These are phyloP conservation scores for Vicia sativa DNA, from an alignment of 306 rosid genomes.

Conservation along the genomic window DNA sequence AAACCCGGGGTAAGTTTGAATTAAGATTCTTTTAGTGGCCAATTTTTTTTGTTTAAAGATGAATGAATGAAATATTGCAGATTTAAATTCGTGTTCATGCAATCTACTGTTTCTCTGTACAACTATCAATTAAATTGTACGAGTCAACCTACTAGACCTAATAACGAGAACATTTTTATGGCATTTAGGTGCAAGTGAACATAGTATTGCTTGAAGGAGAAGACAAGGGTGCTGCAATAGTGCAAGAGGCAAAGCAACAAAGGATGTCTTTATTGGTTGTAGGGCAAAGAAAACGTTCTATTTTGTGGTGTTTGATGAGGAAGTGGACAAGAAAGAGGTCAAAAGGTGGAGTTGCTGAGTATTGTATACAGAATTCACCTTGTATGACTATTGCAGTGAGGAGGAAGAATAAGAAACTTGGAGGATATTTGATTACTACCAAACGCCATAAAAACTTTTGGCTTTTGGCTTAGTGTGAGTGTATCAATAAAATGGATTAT, in stretches of 20 bases:
- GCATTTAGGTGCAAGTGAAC: conserved; percentile 66
- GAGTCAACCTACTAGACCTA: too few relatives aligned
- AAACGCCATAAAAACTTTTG: conserved; percentile 86
- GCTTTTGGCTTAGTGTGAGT: conserved; percentile 72
- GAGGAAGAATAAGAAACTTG: conserved; percentile 69
- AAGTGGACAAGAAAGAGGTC: conserved; percentile 38
- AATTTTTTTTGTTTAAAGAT: too few relatives aligned
- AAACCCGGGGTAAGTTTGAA: conserved; percentile 64
- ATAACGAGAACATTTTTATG: not conserved
- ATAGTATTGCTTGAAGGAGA: conserved; percentile 64
- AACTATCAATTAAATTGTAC: too few relatives aligned
- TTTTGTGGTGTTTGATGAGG: conserved; percentile 49
- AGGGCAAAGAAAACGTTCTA: conserved; percentile 67
- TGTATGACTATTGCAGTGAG: conserved; percentile 91
- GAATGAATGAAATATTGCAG: too few relatives aligned
- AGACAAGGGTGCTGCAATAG: conserved; percentile 66
- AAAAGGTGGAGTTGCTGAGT: conserved; percentile 49
- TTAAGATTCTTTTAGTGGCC: not conserved
- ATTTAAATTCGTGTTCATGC: too few relatives aligned
- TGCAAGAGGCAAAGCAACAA: conserved; percentile 75
- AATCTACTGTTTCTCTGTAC: too few relatives aligned
- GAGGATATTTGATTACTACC: conserved; percentile 92
- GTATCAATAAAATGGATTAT: not conserved
- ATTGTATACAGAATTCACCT: conserved; percentile 76
- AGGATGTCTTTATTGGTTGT: conserved; percentile 67